A percentile compares a stretch with the other conserved stretches of the same genome.
These are phyloP conservation scores for Astrothelium macrocarpum DNA, from an alignment of 495 filamentous ascomycete genomes.

Conservation along the genomic window DNA sequence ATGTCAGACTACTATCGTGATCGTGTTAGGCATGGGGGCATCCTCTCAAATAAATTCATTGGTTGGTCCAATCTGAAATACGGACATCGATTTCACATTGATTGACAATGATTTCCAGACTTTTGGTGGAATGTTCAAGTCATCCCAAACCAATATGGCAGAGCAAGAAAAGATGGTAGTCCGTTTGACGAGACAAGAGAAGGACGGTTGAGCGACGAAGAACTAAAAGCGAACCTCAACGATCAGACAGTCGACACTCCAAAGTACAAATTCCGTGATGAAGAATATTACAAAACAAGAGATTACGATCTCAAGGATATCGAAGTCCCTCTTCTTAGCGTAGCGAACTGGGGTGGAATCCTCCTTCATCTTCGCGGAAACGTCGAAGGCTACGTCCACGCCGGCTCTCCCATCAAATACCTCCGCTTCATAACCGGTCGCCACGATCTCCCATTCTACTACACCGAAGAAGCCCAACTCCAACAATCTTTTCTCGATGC, in stretches of 20 bases:
- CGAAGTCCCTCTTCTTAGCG: constrained; percentile 49
- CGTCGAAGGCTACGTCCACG: constrained; percentile 50
- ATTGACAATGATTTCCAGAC: constrained; percentile 13
- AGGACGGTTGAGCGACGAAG: constrained; percentile 43
- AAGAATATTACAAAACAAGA: constrained; percentile 51
- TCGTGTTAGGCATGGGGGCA: constrained; percentile 54
- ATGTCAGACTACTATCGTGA: constrained; percentile 60
- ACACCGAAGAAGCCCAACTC: constrained; percentile 51
- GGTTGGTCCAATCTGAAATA: neutral
- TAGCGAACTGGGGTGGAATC: constrained; percentile 61
- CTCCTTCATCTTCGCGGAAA: constrained; percentile 55
- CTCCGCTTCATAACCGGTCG: constrained; percentile 58
- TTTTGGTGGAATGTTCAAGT: constrained; percentile 62
- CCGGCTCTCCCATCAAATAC: constrained; percentile 54
- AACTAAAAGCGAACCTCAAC: constrained; percentile 35
- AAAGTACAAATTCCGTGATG: constrained; percentile 45
- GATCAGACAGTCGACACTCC: constrained; percentile 54
- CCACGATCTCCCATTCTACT: constrained; percentile 65
- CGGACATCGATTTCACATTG: neutral
- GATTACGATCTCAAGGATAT: constrained; percentile 54
- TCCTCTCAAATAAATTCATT: constrained; percentile 54
- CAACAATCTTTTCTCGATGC: constrained; percentile 58
- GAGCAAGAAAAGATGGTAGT: constrained; percentile 3
- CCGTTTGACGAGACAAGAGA: constrained; percentile 39
- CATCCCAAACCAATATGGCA: constrained; percentile 53